Base-by-base conservation (phyloP, 306 rosid species). In the Malus sylvestris region DNA sequence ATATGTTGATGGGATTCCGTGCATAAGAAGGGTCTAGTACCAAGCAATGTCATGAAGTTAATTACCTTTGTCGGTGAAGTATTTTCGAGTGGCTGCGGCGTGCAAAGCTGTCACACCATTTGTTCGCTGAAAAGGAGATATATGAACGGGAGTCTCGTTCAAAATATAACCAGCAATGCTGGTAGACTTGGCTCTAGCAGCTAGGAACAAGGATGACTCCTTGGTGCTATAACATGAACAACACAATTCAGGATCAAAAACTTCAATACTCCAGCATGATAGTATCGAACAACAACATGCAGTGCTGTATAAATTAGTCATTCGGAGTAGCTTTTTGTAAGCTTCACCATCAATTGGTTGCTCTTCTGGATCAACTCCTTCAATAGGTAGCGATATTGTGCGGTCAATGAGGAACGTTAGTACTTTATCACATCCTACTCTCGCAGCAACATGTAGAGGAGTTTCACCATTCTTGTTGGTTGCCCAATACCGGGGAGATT, bases 21-120 rank as follows among this genome's bases (percentile, higher is more conserved):
- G 30, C 20, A 3, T 4, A 19, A 6, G 52, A 46, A 46, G 42
- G 52, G 52, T 46, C 52, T 46, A 46, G 52, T 4, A 46, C 52
- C 1, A 38, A 38, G 9, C 7, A 7, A 46, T 46, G 18, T 46
- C 18, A 12, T 46, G 52, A 46, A 46, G 52, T 46, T 46, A 10
- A 5, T 16, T 33, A 72, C 76, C 76, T 72, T 72, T 22, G 52
- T 4, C 2, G 23, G n/a, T 6, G 11, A 44, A 14, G 6, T 42
- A 6, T 8, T 8, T 29, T 1, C 52, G 80, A 70, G 77, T 75
- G 4, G 70, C 33, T 1, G 83, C 83, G 0, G 72, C 80, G 40
- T 80, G 83, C 62, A 80, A 27, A n/a, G 45, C 76, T 11, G 75
- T 80, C 33, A 80, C 51, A 35, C 79, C 72, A 3, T 80, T 62